Evolutionary conservation across 116 monocot genomes (phyloP), one percentile per base, ranked within the genome.

Genomic region (Papilionanthe hybrid): DNA sequence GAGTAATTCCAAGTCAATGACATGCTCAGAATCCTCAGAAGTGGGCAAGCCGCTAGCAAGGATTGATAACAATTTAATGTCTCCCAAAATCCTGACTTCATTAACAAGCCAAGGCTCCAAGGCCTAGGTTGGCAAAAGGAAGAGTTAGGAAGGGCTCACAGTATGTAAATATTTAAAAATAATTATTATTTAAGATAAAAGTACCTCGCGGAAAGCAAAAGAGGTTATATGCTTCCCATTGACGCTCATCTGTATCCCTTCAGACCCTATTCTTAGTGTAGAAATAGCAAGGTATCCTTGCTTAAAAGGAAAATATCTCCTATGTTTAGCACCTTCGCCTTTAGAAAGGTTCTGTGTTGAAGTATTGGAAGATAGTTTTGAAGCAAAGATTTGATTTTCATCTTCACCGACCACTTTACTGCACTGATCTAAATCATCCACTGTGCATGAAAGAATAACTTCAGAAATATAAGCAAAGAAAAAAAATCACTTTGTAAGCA

Each of bases 61-160:
- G 29, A 99, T 90, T 82, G 95, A 95, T 18, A 92, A 81, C 60
- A 93, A 65, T 65, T 89, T 90, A 55, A 99, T 85, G 68, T 99
- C 99, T 76, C 99, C 99, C 32, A 90, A 85, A 58, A 99, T 89
- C 80, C 88, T 92, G 78, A 82, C 87, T 88, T 95, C 95, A 84
- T 86, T 93, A 30, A 93, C 95, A 74, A 99, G 83, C 93, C 99
- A 95, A 67, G 99, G 95, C 81, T 99, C 99, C 86, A 99, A 91
- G 43, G 86, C 87, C 99, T 99, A 84, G 27, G 37, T 17, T 75
- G 0, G 80, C 45, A 84, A 67, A 58, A n/a, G 49, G 13, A 25
- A 42, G 11, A 75, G 42, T 75, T 75, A 49, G 10, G 6, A 75
- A 48, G 45, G 20, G n/a, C 10, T 18, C 72, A 19, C 43, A 19